A percentile compares a stretch with the other conserved stretches of the same genome.
phyloP scores from a whole-genome alignment of 495 filamentous ascomycete genomes.

The Aspergillus campestris region DNA sequence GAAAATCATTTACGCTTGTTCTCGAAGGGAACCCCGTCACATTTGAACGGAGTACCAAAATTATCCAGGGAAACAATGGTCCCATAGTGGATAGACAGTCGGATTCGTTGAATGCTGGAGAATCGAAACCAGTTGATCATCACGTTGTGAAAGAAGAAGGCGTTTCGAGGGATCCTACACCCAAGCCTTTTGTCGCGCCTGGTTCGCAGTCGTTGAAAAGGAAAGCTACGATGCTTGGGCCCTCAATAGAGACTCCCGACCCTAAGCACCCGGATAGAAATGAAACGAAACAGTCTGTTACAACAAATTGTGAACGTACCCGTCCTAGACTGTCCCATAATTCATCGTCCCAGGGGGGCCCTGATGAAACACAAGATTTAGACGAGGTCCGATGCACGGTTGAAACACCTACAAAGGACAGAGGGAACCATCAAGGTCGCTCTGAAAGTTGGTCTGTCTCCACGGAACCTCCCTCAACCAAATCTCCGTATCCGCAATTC shows the following conservation, averaged over 20 bases:
- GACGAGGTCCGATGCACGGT: constrained; percentile 58
- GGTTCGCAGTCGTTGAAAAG: constrained; percentile 16
- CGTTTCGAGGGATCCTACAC: constrained; percentile 13
- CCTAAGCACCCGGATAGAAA: background rate
- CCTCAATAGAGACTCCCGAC: too few species aligned
- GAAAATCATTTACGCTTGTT: constrained; percentile 23
- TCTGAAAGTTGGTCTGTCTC: background rate
- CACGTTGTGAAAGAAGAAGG: background rate
- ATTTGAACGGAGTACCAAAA: constrained; percentile 17
- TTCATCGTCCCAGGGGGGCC: constrained; percentile 1
- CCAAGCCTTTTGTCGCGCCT: constrained; percentile 35
- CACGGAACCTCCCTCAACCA: background rate
- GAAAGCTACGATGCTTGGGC: constrained; percentile 6
- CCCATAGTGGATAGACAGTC: too few species aligned
- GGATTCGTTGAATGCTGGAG: background rate
- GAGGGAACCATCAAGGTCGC: constrained; percentile 11
- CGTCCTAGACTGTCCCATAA: constrained; percentile 33
- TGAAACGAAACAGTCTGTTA: constrained; percentile 14
- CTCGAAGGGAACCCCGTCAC: constrained; percentile 17
- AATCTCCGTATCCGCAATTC: background rate
- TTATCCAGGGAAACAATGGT: background rate
- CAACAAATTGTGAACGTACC: constrained; percentile 25
- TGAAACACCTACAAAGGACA: constrained; percentile 55
- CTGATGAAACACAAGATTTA: constrained; percentile 55
- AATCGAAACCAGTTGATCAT: too few species aligned